Conservation (phyloP, 306 rosid species). For the Boehmeria nivea region DNA sequence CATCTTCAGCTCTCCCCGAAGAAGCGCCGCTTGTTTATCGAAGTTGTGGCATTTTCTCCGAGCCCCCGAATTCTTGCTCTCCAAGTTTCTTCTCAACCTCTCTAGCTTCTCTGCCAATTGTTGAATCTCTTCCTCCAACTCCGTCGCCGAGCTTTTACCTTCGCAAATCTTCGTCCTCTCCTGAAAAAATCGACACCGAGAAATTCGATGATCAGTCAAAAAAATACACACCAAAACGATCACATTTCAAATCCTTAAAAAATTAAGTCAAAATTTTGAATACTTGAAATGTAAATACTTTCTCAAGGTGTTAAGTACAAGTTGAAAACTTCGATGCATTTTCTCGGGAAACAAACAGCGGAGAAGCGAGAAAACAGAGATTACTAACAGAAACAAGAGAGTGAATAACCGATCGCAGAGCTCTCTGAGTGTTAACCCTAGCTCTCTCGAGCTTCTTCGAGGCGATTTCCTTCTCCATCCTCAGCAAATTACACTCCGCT, state of each 20-base stretch:
- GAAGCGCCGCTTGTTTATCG: conserved; percentile 53
- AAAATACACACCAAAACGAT: not conserved
- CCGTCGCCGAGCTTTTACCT: conserved; percentile 37
- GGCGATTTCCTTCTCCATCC: conserved; percentile 83
- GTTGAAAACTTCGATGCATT: not conserved
- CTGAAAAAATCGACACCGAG: too few species aligned
- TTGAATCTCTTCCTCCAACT: conserved; percentile 61
- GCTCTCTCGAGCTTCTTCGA: conserved; percentile 55
- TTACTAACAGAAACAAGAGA: conserved; percentile 69
- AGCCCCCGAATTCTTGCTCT: conserved; percentile 25
- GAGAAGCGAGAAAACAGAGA: not conserved
- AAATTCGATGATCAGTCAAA: too few species aligned
- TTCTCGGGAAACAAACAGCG: not conserved
- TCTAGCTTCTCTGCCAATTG: conserved; percentile 55
- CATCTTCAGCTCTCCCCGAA: conserved; percentile 50
- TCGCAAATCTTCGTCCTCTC: conserved; percentile 62
- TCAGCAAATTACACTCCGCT: conserved; percentile 83
- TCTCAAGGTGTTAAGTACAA: not conserved
- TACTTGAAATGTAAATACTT: too few species aligned
- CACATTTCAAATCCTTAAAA: not conserved
- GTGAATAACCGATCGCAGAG: conserved; percentile 60
- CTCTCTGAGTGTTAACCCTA: conserved; percentile 47
- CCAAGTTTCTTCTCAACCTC: conserved; percentile 53
- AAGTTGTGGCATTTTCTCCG: conserved; percentile 40
- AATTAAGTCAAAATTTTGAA: not conserved